phyloP scores from a whole-genome alignment of 2,329 filamentous ascomycete genomes.

The Cladosporium sp. region DNA sequence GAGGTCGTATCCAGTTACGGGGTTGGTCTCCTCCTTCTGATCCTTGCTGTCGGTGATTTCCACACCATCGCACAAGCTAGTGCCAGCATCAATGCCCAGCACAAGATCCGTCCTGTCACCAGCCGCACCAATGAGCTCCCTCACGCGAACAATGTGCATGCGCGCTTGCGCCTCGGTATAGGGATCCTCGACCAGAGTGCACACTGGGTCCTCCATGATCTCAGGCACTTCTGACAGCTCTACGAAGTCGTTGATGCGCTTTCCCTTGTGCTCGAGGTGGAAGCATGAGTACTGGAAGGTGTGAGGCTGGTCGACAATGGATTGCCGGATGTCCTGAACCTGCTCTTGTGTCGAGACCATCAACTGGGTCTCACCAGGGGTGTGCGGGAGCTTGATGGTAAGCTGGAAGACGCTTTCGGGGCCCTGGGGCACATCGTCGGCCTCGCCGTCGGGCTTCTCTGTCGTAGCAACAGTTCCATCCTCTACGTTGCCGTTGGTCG shows the following conservation, averaged over 20 bases:
- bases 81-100: conserved; percentile 78
- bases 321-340: conserved; percentile 94
- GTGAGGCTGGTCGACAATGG: conserved; percentile 85
- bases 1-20: conserved; percentile 73
- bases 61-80: conserved; percentile 82
- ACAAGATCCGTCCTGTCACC: conserved; percentile 83
- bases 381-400: conserved; percentile 76
- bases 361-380: conserved; percentile 74
- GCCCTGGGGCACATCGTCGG: conserved; percentile 16
- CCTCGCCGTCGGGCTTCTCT: conserved; percentile 20
- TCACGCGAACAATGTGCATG: conserved; percentile 84
- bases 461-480: conserved; percentile 6
- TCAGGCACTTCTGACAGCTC: conserved; percentile 85
- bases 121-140: conserved; percentile 88
- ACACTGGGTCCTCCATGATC: conserved; percentile 70
- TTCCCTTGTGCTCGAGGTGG: conserved; percentile 85
- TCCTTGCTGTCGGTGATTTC: conserved; percentile 25
- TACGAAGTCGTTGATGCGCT: conserved; percentile 91
- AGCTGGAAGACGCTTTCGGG: conserved; percentile 58
- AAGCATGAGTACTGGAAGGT: conserved; percentile 99
- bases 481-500: conserved; percentile 8
- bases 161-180: conserved; percentile 98
- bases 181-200: conserved; percentile 83
- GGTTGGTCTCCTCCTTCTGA: conserved; percentile 27
- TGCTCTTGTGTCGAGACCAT: conserved; percentile 87